Evolutionary conservation across 805 yeast species (phyloP), one percentile per base, ranked within the genome.

Genomic region (Kregervanrija pseudodelftensis): DNA sequence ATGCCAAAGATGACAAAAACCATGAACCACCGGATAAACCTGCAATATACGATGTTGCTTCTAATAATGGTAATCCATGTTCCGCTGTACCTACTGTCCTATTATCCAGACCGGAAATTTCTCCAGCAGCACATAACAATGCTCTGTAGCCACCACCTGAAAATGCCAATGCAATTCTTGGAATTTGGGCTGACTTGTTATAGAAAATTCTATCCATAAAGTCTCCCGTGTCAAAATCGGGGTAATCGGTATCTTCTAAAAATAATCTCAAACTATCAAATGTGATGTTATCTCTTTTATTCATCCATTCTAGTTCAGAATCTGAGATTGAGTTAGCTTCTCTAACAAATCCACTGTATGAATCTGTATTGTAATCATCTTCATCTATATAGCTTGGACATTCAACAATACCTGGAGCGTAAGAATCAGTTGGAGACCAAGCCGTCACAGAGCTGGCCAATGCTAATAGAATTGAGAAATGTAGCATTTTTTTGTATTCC

Each of bases 131-230:
- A 46, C 73, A 66, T 38, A 88, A 65, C 87, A 88, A 85, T 32
- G 96, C 95, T 49, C 96, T 74, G 62, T 85, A 88, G 3, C 96
- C 96, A 58, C 96, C 96, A 38, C 96, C 96, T 12, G 86, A 73
- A 52, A 81, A 79, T 7, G 88, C 81, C 30, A 76, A 51, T 3
- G 79, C 89, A 37, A 83, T 67, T 40, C 72, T 68, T 13, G 66
- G 66, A 14, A 55, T 53, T 15, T 46, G 36, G 45, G 75, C 67
- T 8, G 77, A 57, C 34, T 64, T 55, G 53, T 70, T 64, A 2
- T 52, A 40, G 2, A 30, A 14, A 34, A 70, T 58, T 7, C 57
- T 47, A 39, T 66, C 66, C 33, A 73, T 53, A 48, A 68, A 79
- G 0, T 54, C 58, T 16, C 64, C 67, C 1, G 75, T 70, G 49